Conservation (phyloP, 139 green algal species). For the Tetraselmis striata region DNA sequence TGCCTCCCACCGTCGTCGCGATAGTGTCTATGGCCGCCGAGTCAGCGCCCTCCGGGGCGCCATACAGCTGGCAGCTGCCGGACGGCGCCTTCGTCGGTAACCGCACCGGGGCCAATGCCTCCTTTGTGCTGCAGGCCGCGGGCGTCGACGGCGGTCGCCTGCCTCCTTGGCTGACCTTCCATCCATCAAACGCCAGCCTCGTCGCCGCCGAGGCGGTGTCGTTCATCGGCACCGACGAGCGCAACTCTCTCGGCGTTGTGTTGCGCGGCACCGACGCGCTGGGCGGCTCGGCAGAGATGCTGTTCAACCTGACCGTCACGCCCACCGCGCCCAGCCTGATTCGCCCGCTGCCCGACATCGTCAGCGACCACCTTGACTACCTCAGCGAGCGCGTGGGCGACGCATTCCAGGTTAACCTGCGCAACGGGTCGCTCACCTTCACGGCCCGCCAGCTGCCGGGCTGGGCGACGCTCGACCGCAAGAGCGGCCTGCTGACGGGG, state of each 20-base stretch:
- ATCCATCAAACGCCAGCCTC: not conserved
- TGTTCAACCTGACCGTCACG: not conserved
- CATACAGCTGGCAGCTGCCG: not conserved
- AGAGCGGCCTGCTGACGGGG: not conserved
- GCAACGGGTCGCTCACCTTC: not conserved
- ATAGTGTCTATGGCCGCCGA: not conserved
- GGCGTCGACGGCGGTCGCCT: not conserved
- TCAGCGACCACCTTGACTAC: not conserved
- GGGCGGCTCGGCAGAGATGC: not conserved
- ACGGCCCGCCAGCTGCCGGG: not conserved
- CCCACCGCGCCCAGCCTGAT: not conserved
- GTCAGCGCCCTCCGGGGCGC: not conserved
- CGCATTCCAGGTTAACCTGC: not conserved
- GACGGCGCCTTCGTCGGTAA: not conserved
- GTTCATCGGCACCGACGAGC: not conserved
- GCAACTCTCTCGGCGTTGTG: not conserved
- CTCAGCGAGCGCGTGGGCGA: not conserved
- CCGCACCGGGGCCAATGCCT: not conserved
- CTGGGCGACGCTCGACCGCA: not conserved
- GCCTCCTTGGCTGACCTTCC: not conserved
- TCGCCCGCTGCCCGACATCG: not conserved
- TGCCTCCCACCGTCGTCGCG: not conserved
- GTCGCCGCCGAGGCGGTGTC: not conserved
- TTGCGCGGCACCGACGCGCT: not conserved
- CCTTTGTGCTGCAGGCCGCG: not conserved